Base-by-base conservation (phyloP, 495 filamentous ascomycete species). In the Amphirosellinia nigrospora region DNA sequence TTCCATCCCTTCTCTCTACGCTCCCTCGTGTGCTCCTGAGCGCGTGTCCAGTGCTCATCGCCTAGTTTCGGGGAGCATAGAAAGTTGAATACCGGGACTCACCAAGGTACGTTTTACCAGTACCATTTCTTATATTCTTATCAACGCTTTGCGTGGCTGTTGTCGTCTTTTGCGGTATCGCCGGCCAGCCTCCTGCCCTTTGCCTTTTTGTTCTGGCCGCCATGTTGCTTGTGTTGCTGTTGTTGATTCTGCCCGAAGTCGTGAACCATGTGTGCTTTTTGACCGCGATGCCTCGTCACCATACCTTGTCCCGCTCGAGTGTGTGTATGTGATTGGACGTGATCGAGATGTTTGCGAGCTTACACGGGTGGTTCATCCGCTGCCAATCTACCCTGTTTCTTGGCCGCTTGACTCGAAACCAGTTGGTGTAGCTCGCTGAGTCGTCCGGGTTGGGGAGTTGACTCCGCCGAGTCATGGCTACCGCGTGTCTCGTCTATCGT, bases 191-290 rank as follows among this genome's bases (percentile, higher is more conserved):
- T 32, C 26, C 38, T 6, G 19, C 28, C 36, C 28, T 15, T 23
- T 6, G 19, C 28, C 36, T 19, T 15, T 11, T 30, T 50, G 43
- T n/a, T 4, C 15, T 41, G 28, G 32, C 36, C 9, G 15, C n/a
- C 68, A 26, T 38, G 39, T 43, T 55, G 46, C 38, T 36, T 8
- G 45, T 63, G 23, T 43, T 30, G 67, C 16, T 26, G 10, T 26
- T 23, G 36, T 21, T 56, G 10, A n/a, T n/a, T 69, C 41, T 63
- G 9, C 58, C 30, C 58, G n/a, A 46, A 70, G 16, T 46, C 38
- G 68, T 69, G 46, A 69, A 69, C 16, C 46, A 56, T 67, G 39
- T 70, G 48, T 69, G 58, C 36, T 21, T 46, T 48, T 58, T 64
- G 60, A 38, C 28, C 34, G 48, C 50, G 38, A 58, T 38, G 68